Base-by-base conservation (phyloP, 1,284 basidiomycete genomes). In the Ganoderma resinaceum region DNA sequence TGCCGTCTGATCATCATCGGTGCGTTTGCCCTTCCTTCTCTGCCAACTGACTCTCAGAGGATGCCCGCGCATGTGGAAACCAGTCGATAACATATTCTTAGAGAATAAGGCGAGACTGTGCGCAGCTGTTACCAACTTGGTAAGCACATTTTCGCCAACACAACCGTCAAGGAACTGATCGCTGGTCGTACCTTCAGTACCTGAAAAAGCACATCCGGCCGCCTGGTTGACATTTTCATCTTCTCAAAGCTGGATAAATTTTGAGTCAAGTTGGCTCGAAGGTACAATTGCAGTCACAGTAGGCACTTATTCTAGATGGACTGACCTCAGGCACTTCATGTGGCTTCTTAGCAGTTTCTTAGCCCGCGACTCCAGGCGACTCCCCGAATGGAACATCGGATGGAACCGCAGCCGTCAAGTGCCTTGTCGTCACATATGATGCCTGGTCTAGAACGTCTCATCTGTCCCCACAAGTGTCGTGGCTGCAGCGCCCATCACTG, bases 1-100 rank as follows among this genome's bases (percentile, higher is more conserved):
- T 26, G 46, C 52, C 67, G 65, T 61, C 46, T 69, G 67, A 49
- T 49, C 46, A 49, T 26, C 23, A 53, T 42, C 58, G 11, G n/a
- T 46, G 11, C 18, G n/a, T 38, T 31, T 14, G 23, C 20, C 37
- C 31, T 63, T 7, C 46, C 65, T 46, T 35, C 14, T 57, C 11
- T 49, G 7, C 16, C 49, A 49, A n/a, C 42, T 65, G 40, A 62
- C 57, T 26, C 29, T 16, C 7, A 12, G 29, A 46, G 35, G 20
- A 38, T 31, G 37, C 26, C 23, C 29, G 2, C 23, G 38, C 65
- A 2, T 18, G 23, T 26, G 43, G 23, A 37, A 23, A 29, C 38
- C 31, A 46, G 35, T 62, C 23, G n/a, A n/a, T 14, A 23, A 23
- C 23, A 37, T 52, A 23, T 9, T 29, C 8, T 35, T 23, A 9